Base-by-base conservation (phyloP, 176 grass and related monocot genomes). In the Lolium multiflorum region DNA sequence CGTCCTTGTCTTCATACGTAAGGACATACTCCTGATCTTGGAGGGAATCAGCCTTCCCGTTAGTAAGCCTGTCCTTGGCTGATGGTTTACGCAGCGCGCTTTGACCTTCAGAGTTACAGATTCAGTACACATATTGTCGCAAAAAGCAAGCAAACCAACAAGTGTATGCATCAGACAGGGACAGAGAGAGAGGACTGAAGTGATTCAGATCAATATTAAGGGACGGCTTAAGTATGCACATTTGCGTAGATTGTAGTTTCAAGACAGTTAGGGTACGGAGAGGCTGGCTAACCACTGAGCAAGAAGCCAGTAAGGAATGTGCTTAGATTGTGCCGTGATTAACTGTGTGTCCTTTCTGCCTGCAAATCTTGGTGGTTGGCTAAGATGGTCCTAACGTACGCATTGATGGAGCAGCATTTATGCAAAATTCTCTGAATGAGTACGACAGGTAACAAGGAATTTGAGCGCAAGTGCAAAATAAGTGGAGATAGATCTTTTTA, bases 1-100 rank as follows among this genome's bases (percentile, higher is more conserved):
- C 93, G 76, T 94, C 93, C 78, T 92, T 94, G 59, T 94, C 93
- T 75, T 94, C 93, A 3, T 94, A 94, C 26, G 93, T 94, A 37
- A 94, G 93, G 64, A 92, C 93, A 68, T 90, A 94, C 25, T 92
- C 90, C 57, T 89, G 80, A 37, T 91, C 93, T 90, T 92, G 88
- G 71, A 94, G 79, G 39, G 88, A 55, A 88, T 94, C 87, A 16
- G 65, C 80, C 24, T 90, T 89, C 20, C 90, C 82, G 78, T 81
- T 77, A 54, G 78, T 77, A 71, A 88, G 85, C 63, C 78, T 80
- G 22, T 94, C 90, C 63, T 78, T 92, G 85, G 20, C 73, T 7
- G 90, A 69, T 77, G 66, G 70, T 60, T 79, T 89, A 46, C 59
- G 16, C 76, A 89, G 56, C 44, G 84, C 74, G 14, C 74, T 90